These are phyloP conservation scores for Carex kokanica DNA, from an alignment of 176 grass and related monocot genomes.

Conservation along the genomic window DNA sequence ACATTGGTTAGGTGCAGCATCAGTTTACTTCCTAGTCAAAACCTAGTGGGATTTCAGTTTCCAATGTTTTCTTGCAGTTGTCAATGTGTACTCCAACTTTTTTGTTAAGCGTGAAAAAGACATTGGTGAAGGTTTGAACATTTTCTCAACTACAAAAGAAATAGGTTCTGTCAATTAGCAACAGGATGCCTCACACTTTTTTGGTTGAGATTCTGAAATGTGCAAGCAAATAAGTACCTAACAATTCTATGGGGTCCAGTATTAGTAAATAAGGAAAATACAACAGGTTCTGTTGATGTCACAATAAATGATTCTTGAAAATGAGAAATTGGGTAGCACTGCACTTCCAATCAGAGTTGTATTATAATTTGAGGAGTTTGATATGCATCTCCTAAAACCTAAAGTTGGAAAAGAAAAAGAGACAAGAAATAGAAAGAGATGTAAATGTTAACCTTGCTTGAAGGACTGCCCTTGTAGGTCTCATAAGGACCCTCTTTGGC, in stretches of 20 bases:
- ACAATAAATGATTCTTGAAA: not conserved
- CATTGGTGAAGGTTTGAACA: not conserved
- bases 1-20: not conserved
- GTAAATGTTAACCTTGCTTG: conserved; percentile 65
- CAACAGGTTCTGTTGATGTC: not conserved
- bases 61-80: not conserved
- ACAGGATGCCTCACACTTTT: not conserved
- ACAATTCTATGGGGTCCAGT: not conserved
- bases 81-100: not conserved
- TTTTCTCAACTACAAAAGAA: not conserved
- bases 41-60: not conserved
- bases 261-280: not conserved
- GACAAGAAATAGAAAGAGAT: not conserved
- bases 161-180: not conserved
- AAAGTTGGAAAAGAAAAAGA: not conserved
- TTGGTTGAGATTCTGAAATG: not conserved
- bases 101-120: not conserved
- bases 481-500: conserved; percentile 84
- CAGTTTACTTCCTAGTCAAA: not conserved
- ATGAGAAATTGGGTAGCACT: not conserved
- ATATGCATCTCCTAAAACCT: not conserved
- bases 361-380: not conserved
- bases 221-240: not conserved
- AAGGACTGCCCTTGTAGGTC: conserved; percentile 82
- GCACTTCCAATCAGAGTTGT: not conserved